A percentile compares a stretch with the other conserved stretches of the same genome.
Conservation (phyloP, 2,329 filamentous ascomycete genomes). For the Trichoderma sp. region DNA sequence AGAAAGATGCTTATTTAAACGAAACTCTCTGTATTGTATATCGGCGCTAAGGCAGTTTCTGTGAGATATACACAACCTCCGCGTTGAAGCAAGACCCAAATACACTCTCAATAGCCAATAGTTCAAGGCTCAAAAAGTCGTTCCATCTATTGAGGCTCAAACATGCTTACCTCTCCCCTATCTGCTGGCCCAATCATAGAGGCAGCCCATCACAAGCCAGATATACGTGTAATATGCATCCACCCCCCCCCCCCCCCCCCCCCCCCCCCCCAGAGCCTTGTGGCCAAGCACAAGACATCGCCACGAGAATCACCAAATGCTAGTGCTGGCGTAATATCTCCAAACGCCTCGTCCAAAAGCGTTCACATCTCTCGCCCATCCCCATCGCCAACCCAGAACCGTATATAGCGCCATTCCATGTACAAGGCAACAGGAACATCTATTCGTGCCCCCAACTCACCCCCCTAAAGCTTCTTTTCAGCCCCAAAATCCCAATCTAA, state of each 20-base stretch:
- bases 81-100: too few relatives aligned
- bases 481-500: neutral
- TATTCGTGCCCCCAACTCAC: neutral
- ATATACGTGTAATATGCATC: neutral
- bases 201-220: neutral
- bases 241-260: neutral
- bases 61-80: neutral
- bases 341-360: neutral
- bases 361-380: neutral
- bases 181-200: neutral
- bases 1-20: neutral
- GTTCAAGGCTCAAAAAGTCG: neutral
- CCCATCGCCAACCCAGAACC: neutral
- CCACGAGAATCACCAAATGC: neutral
- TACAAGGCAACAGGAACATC: neutral
- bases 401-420: neutral
- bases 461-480: neutral
- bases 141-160: neutral
- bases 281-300: neutral
- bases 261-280: neutral
- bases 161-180: neutral
- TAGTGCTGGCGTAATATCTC: neutral
- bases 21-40: neutral
- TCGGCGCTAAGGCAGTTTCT: neutral
- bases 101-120: neutral